These are phyloP conservation scores for Trapa incisa DNA, from an alignment of 345 rosid genomes.

Conservation along the genomic window DNA sequence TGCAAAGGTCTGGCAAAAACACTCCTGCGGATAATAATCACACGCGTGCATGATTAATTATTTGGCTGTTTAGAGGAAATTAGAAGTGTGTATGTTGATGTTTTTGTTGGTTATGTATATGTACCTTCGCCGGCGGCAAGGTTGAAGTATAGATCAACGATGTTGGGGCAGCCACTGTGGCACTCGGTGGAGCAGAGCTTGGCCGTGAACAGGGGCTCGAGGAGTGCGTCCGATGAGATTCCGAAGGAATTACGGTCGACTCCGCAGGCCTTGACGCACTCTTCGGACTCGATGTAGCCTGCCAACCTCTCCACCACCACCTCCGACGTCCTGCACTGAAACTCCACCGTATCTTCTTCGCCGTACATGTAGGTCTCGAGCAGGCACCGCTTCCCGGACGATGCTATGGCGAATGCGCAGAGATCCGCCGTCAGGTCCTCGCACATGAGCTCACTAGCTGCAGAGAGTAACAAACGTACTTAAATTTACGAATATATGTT, in stretches of 20 bases:
- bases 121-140: conserved; percentile 97
- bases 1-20: conserved; percentile 72
- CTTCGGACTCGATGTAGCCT: conserved; percentile 63
- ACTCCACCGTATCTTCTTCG: conserved; percentile 33
- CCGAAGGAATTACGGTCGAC: conserved; percentile 71
- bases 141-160: conserved; percentile 84
- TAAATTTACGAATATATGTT: too few species aligned
- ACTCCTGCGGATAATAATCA: conserved; percentile 41
- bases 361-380: conserved; percentile 35
- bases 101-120: too few species aligned
- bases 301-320: conserved; percentile 66
- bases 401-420: conserved; percentile 62
- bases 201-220: conserved; percentile 59
- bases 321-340: conserved; percentile 71
- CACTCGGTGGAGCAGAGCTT: conserved; percentile 80
- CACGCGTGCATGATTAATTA: too few species aligned
- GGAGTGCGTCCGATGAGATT: conserved; percentile 80
- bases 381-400: conserved; percentile 74
- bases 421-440: conserved; percentile 54
- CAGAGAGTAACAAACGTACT: neutral
- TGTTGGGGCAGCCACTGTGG: conserved; percentile 68
- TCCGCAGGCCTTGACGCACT: conserved; percentile 67
- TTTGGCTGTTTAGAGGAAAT: too few species aligned
- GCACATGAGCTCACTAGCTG: conserved; percentile 45
- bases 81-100: too few species aligned